Evolutionary conservation across 2,329 filamentous ascomycete genomes (phyloP).

Genomic region (Neopestalotiopsis rosae): DNA sequence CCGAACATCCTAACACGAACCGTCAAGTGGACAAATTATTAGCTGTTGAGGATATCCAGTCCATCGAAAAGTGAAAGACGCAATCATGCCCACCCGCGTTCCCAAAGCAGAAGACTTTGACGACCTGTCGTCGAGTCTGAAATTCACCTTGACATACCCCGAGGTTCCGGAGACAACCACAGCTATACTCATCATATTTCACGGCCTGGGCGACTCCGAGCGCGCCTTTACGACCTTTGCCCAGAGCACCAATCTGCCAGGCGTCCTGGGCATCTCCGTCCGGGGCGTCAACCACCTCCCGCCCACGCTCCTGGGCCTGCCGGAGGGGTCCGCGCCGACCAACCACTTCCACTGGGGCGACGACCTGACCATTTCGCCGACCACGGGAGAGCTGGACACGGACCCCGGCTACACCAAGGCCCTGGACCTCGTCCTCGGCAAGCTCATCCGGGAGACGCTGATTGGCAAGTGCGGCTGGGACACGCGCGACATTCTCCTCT

Average conservation of each 20-base stretch:
- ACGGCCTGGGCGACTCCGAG: constrained; percentile 82
- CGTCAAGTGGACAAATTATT: neutral
- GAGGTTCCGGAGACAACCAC: constrained; percentile 66
- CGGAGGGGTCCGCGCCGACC: constrained; percentile 27
- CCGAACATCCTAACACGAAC: too few relatives aligned
- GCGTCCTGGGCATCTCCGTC: constrained; percentile 76
- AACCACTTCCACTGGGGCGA: constrained; percentile 70
- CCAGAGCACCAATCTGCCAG: constrained; percentile 72
- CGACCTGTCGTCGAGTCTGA: constrained; percentile 46
- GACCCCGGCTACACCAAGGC: constrained; percentile 66
- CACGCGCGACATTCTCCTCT: constrained; percentile 63
- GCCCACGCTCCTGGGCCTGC: constrained; percentile 63
- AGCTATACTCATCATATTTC: constrained; percentile 80
- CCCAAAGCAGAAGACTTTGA: constrained; percentile 57
- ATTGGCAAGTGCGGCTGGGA: constrained; percentile 64
- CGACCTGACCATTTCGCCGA: constrained; percentile 60
- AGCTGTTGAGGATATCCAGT: neutral
- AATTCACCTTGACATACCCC: constrained; percentile 54
- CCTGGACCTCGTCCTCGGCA: constrained; percentile 49
- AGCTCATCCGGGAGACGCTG: constrained; percentile 57
- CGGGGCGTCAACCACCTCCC: constrained; percentile 74
- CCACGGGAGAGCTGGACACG: constrained; percentile 59
- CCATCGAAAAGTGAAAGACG: neutral
- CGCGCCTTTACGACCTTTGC: constrained; percentile 72
- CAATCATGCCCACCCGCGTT: constrained; percentile 48